These are phyloP conservation scores for Phytophthora pini DNA, from an alignment of 352 stramenopile genomes.

Conservation along the genomic window DNA sequence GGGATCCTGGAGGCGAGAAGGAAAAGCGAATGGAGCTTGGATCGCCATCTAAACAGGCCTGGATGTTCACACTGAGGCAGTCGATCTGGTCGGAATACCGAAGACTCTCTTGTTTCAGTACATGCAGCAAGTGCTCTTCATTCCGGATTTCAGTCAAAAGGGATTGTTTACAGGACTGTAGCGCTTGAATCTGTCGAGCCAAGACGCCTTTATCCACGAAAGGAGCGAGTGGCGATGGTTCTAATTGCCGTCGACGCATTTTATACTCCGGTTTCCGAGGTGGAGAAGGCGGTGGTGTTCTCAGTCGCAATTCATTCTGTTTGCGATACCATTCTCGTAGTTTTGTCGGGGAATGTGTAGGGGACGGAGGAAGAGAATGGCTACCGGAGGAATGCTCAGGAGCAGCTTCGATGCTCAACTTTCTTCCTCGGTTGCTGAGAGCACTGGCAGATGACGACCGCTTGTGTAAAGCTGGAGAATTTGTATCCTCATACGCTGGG, in stretches of 20 bases:
- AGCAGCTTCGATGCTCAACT: constrained; percentile 1
- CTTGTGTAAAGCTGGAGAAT: constrained; percentile 16
- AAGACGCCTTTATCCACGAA: constrained; percentile 55
- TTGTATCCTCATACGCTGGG: constrained; percentile 61
- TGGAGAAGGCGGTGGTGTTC: constrained; percentile 32
- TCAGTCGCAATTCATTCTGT: constrained; percentile 30
- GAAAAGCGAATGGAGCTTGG: constrained; percentile 30
- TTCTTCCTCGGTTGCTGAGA: constrained; percentile 13
- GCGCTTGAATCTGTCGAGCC: constrained; percentile 55
- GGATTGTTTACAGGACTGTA: constrained; percentile 75
- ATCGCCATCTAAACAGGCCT: constrained; percentile 44
- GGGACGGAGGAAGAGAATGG: constrained; percentile 29
- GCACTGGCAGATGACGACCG: constrained; percentile 30
- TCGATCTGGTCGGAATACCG: constrained; percentile 63
- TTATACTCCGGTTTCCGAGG: constrained; percentile 13
- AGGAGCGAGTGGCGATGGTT: constrained; percentile 30
- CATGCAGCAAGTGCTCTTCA: constrained; percentile 69
- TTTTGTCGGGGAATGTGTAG: constrained; percentile 33
- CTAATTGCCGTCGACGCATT: neutral
- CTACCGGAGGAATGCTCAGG: constrained; percentile 10
- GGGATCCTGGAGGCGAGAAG: constrained; percentile 31
- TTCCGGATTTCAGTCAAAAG: constrained; percentile 65
- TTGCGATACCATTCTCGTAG: constrained; percentile 38
- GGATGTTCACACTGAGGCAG: constrained; percentile 55
- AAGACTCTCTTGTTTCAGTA: constrained; percentile 54